These are phyloP conservation scores for Hymenoscyphus albidus DNA, from an alignment of 2,329 filamentous ascomycete species.

Conservation along the genomic window DNA sequence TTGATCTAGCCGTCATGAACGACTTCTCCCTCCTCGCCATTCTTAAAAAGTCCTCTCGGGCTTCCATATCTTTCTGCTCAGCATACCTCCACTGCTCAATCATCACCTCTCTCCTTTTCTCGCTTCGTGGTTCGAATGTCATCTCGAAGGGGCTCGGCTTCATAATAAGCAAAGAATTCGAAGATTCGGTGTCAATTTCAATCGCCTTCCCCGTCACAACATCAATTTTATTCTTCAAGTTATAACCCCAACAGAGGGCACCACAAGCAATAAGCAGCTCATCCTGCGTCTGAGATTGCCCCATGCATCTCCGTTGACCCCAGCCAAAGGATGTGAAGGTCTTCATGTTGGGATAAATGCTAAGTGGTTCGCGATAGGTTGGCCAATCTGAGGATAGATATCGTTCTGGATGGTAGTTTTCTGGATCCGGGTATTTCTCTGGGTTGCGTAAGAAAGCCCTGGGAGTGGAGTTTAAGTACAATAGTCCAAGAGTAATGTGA, in stretches of 20 bases:
- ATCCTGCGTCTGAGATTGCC: constrained; percentile 6
- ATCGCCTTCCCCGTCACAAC: constrained; percentile 25
- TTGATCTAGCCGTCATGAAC: background rate
- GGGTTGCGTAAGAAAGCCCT: constrained; percentile 33
- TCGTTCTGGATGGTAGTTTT: constrained; percentile 44
- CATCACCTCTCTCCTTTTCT: constrained; percentile 38
- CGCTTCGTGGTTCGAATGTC: constrained; percentile 41
- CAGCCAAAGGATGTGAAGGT: constrained; percentile 49
- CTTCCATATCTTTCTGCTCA: constrained; percentile 29
- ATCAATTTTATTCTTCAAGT: constrained; percentile 15
- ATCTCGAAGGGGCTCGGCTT: constrained; percentile 46
- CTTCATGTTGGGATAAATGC: constrained; percentile 54
- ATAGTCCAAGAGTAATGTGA: background rate
- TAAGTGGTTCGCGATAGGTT: constrained; percentile 42
- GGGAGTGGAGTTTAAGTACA: background rate
- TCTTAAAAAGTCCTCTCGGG: constrained; percentile 31
- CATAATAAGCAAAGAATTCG: constrained; percentile 37
- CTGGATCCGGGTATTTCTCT: constrained; percentile 40
- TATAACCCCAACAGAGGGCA: constrained; percentile 7
- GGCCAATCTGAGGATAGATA: constrained; percentile 38
- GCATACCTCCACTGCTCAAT: constrained; percentile 34
- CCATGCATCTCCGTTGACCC: constrained; percentile 7
- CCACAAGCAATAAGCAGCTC: constrained; percentile 9
- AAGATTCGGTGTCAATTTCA: constrained; percentile 14
- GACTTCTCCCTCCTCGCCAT: background rate